Evolutionary conservation across 352 stramenopile genomes (phyloP), one percentile per base, ranked within the genome.

Genomic region (Peronospora farinosa): DNA sequence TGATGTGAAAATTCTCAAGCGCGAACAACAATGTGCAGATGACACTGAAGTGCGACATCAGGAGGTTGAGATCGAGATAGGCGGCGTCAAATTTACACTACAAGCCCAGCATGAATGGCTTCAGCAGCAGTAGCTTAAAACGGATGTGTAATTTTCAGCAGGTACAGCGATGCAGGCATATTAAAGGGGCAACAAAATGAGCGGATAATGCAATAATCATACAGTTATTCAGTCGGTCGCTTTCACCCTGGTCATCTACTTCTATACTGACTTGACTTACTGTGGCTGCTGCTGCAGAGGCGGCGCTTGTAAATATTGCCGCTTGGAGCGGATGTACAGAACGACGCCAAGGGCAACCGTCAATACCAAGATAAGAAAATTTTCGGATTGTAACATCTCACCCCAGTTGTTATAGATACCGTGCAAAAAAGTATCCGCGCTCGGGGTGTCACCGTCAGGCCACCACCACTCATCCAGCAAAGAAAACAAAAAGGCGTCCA

Each of bases 1-100:
- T 95, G 21, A 58, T 86, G 5, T 92, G 1, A 88, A 96, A 47
- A 76, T 71, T 2, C 25, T 96, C 8, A 95, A 95, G 44, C 55
- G 57, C 10, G 38, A 76, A 30, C 58, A 62, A 30, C 28, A 48
- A 13, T 53, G 69, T 21, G 47, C 44, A 25, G 39, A 57, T 32
- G 40, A 57, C 6, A 47, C 35, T 5, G 51, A 69, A 41, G 50
- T 41, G 11, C 38, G 44, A 12, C 9, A 71, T 5, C 28, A 33
- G 4, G 35, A 57, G 16, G 54, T 68, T 23, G 25, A 68, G 30
- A 36, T 15, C 7, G 50, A 68, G 38, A 36, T 61, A 41, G 21
- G 10, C 6, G 41, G 55, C 3, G 40, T 68, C 40, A 57, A 57
- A 54, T 11, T 11, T 15, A 27, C 25, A 40, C 33, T 68, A 7